Conservation (phyloP, 108 stramenopile genomes). For the Asterionellopsis glacialis region DNA sequence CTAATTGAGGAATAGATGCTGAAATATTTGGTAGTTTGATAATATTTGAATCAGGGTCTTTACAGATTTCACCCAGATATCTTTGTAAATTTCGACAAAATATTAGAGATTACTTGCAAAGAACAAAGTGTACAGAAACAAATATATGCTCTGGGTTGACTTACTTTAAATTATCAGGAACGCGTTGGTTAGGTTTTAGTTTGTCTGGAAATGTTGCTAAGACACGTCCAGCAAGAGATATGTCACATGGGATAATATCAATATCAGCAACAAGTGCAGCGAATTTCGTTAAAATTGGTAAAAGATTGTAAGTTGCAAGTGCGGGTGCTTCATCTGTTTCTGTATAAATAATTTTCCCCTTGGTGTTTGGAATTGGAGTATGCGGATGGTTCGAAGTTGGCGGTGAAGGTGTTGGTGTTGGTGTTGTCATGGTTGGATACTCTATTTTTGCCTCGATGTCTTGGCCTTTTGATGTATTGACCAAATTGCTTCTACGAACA, state of each 20-base stretch:
- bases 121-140: too few species aligned
- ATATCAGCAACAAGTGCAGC: constrained; percentile 34
- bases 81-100: too few species aligned
- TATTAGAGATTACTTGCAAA: too few species aligned
- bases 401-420: too few species aligned
- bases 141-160: too few species aligned
- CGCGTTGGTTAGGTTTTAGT: constrained; percentile 40
- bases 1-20: constrained; percentile 61
- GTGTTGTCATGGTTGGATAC: too few species aligned
- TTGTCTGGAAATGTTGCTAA: constrained; percentile 51
- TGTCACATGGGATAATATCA: constrained; percentile 46
- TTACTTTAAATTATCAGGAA: constrained; percentile 38
- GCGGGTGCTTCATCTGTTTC: constrained; percentile 62
- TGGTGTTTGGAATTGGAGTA: constrained; percentile 31
- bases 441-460: too few species aligned
- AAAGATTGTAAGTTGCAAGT: constrained; percentile 55
- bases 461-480: too few species aligned
- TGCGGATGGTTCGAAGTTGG: constrained; percentile 50
- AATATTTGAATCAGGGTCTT: constrained; percentile 35
- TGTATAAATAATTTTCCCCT: constrained; percentile 60
- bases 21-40: constrained; percentile 58
- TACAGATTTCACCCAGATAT: constrained; percentile 53
- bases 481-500: too few species aligned
- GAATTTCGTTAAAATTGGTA: too few species aligned
- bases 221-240: constrained; percentile 53